These are phyloP conservation scores for Euphorbia corollata DNA, from an alignment of 441 rosid species.

Conservation along the genomic window DNA sequence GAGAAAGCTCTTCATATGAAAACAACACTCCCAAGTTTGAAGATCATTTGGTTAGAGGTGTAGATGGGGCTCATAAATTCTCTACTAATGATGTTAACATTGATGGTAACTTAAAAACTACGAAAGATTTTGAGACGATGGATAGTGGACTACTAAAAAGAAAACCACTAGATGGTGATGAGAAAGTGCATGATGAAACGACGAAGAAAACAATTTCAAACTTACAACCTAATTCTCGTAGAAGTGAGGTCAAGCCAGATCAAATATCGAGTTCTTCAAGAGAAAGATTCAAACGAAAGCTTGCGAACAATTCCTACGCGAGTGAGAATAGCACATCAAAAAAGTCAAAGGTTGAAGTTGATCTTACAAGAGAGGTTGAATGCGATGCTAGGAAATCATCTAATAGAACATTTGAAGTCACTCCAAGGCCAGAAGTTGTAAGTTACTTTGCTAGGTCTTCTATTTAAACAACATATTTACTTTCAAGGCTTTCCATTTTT, in stretches of 20 bases:
- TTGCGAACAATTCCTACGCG: conserved; percentile 17
- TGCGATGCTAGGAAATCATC: conserved; percentile 24
- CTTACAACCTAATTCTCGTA: conserved; percentile 19
- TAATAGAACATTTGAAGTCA: conserved; percentile 32
- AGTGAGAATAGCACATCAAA: conserved; percentile 22
- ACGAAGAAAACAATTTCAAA: conserved; percentile 28
- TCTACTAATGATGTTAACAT: conserved; percentile 17
- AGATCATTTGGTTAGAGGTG: conserved; percentile 17
- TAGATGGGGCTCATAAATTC: conserved; percentile 21
- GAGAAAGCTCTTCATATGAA: conserved; percentile 16
- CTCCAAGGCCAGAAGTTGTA: conserved; percentile 46
- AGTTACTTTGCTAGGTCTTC: conserved; percentile 29
- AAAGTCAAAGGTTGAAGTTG: conserved; percentile 32
- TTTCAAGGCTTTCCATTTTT: neutral
- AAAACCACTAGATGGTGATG: conserved; percentile 34
- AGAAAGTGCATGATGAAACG: conserved; percentile 19
- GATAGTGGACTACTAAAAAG: conserved; percentile 42
- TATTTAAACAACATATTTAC: neutral
- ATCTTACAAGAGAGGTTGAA: conserved; percentile 19
- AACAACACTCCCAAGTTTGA: conserved; percentile 16
- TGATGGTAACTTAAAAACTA: conserved; percentile 28
- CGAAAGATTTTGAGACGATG: conserved; percentile 24
- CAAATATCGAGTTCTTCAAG: conserved; percentile 18
- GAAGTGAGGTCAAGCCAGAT: conserved; percentile 17
- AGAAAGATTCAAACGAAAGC: conserved; percentile 27